A percentile compares a stretch with the other conserved stretches of the same genome.
Conservation (phyloP, 2,329 filamentous ascomycete species). For the Ophidiomyces ophidiicola region DNA sequence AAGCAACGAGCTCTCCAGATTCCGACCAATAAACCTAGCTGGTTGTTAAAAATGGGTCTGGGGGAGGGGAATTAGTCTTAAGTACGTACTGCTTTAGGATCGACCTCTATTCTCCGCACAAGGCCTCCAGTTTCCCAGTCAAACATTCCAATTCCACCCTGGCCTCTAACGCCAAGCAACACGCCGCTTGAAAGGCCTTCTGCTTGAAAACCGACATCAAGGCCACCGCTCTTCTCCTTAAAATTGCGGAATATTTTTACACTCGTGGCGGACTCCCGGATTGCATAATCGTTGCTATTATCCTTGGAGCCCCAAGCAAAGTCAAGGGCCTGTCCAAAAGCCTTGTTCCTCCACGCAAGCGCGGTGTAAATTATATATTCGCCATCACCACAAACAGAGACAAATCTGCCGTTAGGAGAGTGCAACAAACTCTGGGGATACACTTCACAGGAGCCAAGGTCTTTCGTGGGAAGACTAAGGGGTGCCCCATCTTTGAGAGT, state of each 20-base stretch:
- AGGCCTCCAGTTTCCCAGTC: conserved; percentile 87
- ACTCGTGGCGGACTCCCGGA: conserved; percentile 83
- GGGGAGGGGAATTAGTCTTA: not conserved
- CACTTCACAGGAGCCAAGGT: conserved; percentile 89
- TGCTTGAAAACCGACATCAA: conserved; percentile 91
- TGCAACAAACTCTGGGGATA: conserved; percentile 91
- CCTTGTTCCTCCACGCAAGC: conserved; percentile 91
- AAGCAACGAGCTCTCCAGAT: conserved; percentile 78
- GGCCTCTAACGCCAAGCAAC: conserved; percentile 84
- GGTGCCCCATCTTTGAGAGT: conserved; percentile 78
- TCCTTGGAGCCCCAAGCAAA: conserved; percentile 97
- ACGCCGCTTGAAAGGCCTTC: conserved; percentile 83
- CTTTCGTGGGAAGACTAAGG: conserved; percentile 78
- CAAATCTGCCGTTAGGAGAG: conserved; percentile 88
- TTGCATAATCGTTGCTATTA: conserved; percentile 96
- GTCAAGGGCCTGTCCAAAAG: conserved; percentile 87
- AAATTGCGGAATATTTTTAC: conserved; percentile 99
- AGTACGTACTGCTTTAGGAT: conserved; percentile 47
- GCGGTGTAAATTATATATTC: conserved; percentile 99
- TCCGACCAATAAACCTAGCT: conserved; percentile 88
- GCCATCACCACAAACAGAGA: conserved; percentile 84
- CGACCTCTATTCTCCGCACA: conserved; percentile 80
- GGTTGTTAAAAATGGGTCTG: not conserved
- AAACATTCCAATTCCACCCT: conserved; percentile 89
- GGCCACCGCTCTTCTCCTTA: conserved; percentile 72